Evolutionary conservation across 176 grass and related monocot species (phyloP), one percentile per base, ranked within the genome.

Genomic region (Urochloa ruziziensis): DNA sequence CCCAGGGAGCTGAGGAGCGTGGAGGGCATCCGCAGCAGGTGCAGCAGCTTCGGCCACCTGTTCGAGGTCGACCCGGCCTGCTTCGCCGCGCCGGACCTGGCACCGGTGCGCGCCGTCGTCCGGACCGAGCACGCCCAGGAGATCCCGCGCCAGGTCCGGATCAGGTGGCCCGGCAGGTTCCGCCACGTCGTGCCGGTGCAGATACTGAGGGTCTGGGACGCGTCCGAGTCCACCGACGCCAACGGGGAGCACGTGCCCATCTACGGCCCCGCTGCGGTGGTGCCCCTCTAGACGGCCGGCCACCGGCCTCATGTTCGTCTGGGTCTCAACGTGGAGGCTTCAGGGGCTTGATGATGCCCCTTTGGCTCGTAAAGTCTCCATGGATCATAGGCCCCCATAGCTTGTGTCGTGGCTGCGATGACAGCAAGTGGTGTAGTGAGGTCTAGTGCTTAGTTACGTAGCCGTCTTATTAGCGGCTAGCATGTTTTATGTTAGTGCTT

Each of bases 241-340:
- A 57, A 72, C 39, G 80, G 80, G 1, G 12, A 11, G 16, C 61
- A 82, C 80, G 80, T 82, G 52, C 52, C 67, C 4, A 33, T 72
- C n/a, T 82, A 71, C 37, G 10, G 10, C 36, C 24, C 58, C 34
- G 37, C 14, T 2, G 57, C 37, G 37, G 24, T 24, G 37, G 57
- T 28, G 7, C 47, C 47, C 4, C 47, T 5, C 16, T 12, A 10
- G 19, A 10, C 56, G 0, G 7, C 27, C 56, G 51, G 17, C 51
- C n/a, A n/a, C 11, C 27, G 2, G 58, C 25, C 25, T 28, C 21
- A 0, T 24, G 35, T 37, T 19, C 1, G 2, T 57, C 19, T 6
- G 6, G 43, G 43, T n/a, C 8, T n/a, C 53, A 19, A 52, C 48
- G 17, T 52, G 48, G 48, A 52, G 48, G 48, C 48, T 52, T 11